Base-by-base conservation (phyloP, 441 rosid species). In the Aquilaria agallochum region DNA sequence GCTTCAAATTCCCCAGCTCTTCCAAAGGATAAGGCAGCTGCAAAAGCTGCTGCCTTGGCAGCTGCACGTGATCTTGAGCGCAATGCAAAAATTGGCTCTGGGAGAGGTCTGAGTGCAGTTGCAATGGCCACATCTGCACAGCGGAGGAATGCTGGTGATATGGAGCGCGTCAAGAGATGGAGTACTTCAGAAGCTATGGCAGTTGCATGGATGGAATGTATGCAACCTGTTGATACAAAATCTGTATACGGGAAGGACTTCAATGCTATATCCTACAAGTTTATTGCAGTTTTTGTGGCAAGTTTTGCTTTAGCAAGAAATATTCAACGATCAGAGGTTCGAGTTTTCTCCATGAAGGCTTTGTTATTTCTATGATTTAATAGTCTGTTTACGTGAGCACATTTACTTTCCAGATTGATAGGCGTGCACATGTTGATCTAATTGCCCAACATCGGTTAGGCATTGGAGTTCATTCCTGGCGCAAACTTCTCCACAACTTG, bases 51-150 rank as follows among this genome's bases (percentile, higher is more conserved):
- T 76, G 98, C 98, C 62, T 76, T 92, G 82, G 97, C 97, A 51
- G 97, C 99, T 50, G 99, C 98, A 59, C 96, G 99, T 62, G 99
- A 96, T 86, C 96, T 96, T 80, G 95, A 96, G 71, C 89, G 98
- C 44, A 86, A 82, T 83, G 94, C 97, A 47, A 96, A 96, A 78
- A 96, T 96, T 76, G 99, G 99, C 74, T 85, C 99, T 63, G 98
- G 98, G 76, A 90, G 99, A 80, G 99, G 99, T 65, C 96, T 96
- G 67, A 90, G 96, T 81, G 98, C 99, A 44, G 90, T 93, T 78
- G 99, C 99, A 49, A 93, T 93, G 99, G 99, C 99, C 68, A 96
- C 99, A 54, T 96, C 99, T 79, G 96, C 91, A 0, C 98, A 96
- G 73, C 82, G 98, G 69, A 84, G 99, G 74, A 87, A 79, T 83